Conservation (phyloP, 2,329 filamentous ascomycete genomes). For the Drechslera avenae region DNA sequence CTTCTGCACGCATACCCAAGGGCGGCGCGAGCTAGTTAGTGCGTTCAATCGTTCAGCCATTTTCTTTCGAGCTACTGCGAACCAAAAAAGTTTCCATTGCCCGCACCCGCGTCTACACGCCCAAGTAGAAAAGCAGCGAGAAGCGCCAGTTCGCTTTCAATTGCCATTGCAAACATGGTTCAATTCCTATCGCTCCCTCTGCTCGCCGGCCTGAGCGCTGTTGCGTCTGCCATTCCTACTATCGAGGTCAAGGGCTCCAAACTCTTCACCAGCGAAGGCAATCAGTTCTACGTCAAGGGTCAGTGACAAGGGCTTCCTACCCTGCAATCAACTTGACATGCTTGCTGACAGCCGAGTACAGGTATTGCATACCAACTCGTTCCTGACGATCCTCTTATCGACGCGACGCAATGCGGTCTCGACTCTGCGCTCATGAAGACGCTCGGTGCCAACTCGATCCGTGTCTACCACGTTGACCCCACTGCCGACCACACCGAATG, state of each 20-base stretch:
- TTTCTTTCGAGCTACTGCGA: not conserved
- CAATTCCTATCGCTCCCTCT: conserved; percentile 16
- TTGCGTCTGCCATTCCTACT: conserved; percentile 56
- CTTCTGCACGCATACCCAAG: not conserved
- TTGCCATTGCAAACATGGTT: conserved; percentile 10
- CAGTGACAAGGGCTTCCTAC: conserved; percentile 8
- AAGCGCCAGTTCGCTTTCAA: not conserved
- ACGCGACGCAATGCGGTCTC: conserved; percentile 74
- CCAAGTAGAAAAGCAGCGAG: not conserved
- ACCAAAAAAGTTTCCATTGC: not conserved
- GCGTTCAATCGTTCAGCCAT: not conserved
- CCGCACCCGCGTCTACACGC: not conserved
- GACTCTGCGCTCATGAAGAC: conserved; percentile 80
- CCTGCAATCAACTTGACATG: not conserved
- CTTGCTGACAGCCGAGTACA: conserved; percentile 43
- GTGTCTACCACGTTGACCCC: conserved; percentile 85
- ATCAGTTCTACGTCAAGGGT: conserved; percentile 87
- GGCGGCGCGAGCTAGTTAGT: not conserved
- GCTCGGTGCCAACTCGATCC: conserved; percentile 81
- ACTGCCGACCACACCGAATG: conserved; percentile 73
- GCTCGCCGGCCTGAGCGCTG: conserved; percentile 40
- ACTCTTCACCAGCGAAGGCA: conserved; percentile 80
- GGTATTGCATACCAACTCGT: conserved; percentile 73
- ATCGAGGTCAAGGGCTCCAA: conserved; percentile 74
- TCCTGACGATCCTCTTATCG: conserved; percentile 75